Evolutionary conservation across 2,329 filamentous ascomycete genomes (phyloP), one percentile per base, ranked within the genome.

Genomic region (Huntiella omanensis): DNA sequence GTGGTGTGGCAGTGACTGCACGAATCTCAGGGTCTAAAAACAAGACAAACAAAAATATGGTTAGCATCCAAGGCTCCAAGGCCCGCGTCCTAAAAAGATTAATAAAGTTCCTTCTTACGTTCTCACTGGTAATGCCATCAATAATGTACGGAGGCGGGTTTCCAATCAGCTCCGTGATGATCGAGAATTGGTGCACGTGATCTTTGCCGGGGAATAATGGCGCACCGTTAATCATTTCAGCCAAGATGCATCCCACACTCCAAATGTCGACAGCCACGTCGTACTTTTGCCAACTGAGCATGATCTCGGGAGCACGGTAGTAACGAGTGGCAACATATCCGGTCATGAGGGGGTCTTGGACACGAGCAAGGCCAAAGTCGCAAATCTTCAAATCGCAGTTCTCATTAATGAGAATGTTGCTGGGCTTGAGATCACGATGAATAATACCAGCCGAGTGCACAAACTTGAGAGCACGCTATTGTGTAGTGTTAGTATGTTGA

Each of bases 271-370:
- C 91, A 67, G 96, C 91, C 41, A 96, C 80, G 56, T 98, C 91
- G 65, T 98, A 98, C 68, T 98, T 98, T 70, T 98, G 91, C 91
- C 91, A 98, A 53, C 91, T 96, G 60, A 98, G 85, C 91, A 98
- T 98, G 60, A 98, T 98, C 65, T 98, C 91, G 13, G 91, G 91
- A 6, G 91, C 91, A 58, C 91, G 80, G 72, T 98, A 98, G 71
- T 98, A 98, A 70, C 91, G 74, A 52, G 91, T 98, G 41, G 91
- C 96, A 51, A 98, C 91, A 60, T 98, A 98, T 55, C 91, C 91
- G 37, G 91, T 98, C 91, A 98, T 98, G 66, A 98, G 91, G 33
- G 91, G 91, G 59, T 98, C 91, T 62, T 98, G 91, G 57, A 98
- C 94, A 63, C 91, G 84, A 46, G 91, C 91, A 50, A 98, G 72